Evolutionary conservation across 371 early-diverging fungal species (phyloP).

Genomic region (Rhizopus delemar): DNA sequence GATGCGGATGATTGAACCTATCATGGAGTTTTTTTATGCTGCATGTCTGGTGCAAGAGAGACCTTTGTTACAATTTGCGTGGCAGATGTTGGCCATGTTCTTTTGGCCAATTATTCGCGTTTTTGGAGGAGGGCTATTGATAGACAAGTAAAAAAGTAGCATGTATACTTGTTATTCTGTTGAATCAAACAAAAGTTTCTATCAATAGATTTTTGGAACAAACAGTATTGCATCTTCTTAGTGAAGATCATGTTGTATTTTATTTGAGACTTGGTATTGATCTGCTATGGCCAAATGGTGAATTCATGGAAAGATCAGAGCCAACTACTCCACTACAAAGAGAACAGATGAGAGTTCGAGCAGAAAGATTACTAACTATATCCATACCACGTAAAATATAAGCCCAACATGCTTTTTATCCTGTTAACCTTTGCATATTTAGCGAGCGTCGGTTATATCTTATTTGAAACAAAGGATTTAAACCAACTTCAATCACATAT

Average conservation of each 20-base stretch:
- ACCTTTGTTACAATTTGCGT: constrained; percentile 44
- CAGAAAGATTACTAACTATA: constrained; percentile 40
- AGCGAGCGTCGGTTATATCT: constrained; percentile 20
- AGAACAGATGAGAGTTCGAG: constrained; percentile 40
- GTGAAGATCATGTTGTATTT: constrained; percentile 56
- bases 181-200: background rate
- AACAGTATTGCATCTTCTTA: constrained; percentile 57
- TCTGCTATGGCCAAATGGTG: constrained; percentile 59
- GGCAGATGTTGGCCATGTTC: constrained; percentile 52
- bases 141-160: constrained; percentile 43
- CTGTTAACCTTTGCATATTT: background rate
- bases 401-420: background rate
- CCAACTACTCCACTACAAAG: constrained; percentile 36
- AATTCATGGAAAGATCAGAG: constrained; percentile 42
- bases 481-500: constrained; percentile 43
- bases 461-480: constrained; percentile 44
- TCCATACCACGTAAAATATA: constrained; percentile 44
- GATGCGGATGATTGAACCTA: constrained; percentile 38
- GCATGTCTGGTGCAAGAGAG: constrained; percentile 40
- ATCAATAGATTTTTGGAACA: constrained; percentile 52
- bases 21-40: constrained; percentile 35
- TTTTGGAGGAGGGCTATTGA: constrained; percentile 44
- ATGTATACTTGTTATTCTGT: background rate
- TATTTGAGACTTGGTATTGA: constrained; percentile 58
- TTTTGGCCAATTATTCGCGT: constrained; percentile 49